Evolutionary conservation across 2,329 filamentous ascomycete genomes (phyloP).

Genomic region (Cladosporium halotolerans): DNA sequence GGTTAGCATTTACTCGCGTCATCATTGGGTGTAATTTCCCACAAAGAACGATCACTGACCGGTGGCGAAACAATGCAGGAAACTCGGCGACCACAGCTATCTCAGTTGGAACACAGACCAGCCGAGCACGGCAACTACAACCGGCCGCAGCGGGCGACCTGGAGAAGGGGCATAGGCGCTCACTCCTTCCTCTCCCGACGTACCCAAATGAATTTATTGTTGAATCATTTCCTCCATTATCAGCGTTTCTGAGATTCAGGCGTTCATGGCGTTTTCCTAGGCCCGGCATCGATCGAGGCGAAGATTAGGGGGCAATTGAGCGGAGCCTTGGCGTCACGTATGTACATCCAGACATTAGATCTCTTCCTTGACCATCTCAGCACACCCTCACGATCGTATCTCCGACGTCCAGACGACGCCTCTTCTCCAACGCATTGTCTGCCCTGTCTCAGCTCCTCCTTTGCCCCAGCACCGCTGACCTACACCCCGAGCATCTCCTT

Average conservation of each 20-base stretch:
- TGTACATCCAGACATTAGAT: conserved; percentile 2
- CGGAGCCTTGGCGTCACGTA: conserved; percentile 6
- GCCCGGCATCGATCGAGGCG: background rate
- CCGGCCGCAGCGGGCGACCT: conserved; percentile 34
- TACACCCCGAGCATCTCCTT: conserved; percentile 7
- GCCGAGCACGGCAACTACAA: conserved; percentile 49
- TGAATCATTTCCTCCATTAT: background rate
- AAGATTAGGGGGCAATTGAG: background rate
- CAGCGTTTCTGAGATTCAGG: background rate
- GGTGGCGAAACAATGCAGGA: conserved; percentile 48
- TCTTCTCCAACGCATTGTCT: conserved; percentile 1
- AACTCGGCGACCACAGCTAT: conserved; percentile 96
- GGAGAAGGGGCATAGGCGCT: conserved; percentile 21
- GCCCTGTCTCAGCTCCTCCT: conserved; percentile 4
- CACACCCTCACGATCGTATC: background rate
- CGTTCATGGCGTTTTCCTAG: conserved; percentile 4
- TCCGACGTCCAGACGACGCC: background rate
- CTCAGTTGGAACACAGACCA: conserved; percentile 85
- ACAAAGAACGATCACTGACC: conserved; percentile 9
- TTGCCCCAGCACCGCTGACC: conserved; percentile 1
- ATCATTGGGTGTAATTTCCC: background rate
- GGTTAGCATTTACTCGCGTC: conserved; percentile 47
- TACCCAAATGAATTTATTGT: background rate
- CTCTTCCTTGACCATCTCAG: background rate
- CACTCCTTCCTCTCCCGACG: background rate